A percentile compares a stretch with the other conserved stretches of the same genome.
These are phyloP conservation scores for Camelina sativa DNA, from an alignment of 345 rosid genomes.

Conservation along the genomic window DNA sequence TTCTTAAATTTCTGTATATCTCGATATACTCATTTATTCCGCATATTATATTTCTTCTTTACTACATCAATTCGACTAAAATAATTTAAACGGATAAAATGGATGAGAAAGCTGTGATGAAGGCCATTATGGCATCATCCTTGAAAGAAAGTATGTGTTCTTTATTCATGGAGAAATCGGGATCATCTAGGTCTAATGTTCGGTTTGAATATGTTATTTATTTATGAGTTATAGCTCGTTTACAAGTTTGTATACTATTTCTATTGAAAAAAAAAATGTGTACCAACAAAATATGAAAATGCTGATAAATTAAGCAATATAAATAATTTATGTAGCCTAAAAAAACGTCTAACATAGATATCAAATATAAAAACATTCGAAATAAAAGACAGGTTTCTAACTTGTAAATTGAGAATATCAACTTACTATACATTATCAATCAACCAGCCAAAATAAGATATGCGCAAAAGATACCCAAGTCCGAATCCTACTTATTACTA, in stretches of 20 bases:
- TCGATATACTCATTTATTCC: constrained; percentile 20
- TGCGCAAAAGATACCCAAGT: constrained; percentile 8
- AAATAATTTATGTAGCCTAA: too few species aligned
- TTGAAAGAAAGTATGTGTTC: neutral
- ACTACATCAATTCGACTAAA: neutral
- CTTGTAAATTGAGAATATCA: constrained; percentile 13
- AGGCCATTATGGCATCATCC: neutral
- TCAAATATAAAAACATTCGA: too few species aligned
- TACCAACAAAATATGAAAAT: neutral
- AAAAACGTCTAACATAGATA: neutral
- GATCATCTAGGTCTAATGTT: too few species aligned
- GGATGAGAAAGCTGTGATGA: neutral
- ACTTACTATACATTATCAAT: neutral
- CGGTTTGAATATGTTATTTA: neutral
- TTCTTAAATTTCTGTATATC: constrained; percentile 25
- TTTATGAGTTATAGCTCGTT: neutral
- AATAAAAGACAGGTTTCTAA: neutral
- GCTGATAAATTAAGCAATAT: neutral
- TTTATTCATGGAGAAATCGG: too few species aligned
- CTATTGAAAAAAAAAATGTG: neutral
- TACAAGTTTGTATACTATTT: neutral
- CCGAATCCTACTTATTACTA: constrained; percentile 3
- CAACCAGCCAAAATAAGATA: neutral
- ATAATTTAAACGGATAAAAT: neutral
- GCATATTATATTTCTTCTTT: neutral